Evolutionary conservation across 2,329 filamentous ascomycete genomes (phyloP).

Genomic region (Fusarium compactum): DNA sequence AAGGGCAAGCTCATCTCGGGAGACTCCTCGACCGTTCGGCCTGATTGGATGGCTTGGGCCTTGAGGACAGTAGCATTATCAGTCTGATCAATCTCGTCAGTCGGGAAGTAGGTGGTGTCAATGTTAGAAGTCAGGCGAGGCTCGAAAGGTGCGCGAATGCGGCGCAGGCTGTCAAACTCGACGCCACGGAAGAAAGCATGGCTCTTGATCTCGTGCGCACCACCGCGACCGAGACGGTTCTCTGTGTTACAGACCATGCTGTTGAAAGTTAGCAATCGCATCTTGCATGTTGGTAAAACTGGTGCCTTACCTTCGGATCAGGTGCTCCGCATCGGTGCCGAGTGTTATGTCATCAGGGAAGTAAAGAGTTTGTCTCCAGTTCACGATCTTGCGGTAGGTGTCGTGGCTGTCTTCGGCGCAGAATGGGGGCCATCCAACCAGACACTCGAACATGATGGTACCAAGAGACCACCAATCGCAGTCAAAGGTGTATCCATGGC

Average conservation of each 20-base stretch:
- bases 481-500: constrained; percentile 94
- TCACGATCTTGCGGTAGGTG: constrained; percentile 99
- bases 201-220: constrained; percentile 90
- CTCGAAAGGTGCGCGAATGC: constrained; percentile 95
- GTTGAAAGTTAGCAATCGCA: constrained; percentile 21
- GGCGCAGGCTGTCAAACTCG: constrained; percentile 90
- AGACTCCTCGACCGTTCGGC: constrained; percentile 77
- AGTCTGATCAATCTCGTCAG: constrained; percentile 97
- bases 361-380: constrained; percentile 95
- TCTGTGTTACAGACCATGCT: constrained; percentile 95
- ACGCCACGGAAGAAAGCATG: constrained; percentile 98
- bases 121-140: constrained; percentile 92
- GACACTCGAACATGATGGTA: constrained; percentile 99
- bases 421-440: constrained; percentile 98
- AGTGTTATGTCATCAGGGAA: constrained; percentile 96
- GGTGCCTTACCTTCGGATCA: constrained; percentile 84
- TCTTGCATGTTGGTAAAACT: neutral
- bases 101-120: constrained; percentile 98
- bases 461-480: constrained; percentile 99
- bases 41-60: constrained; percentile 81
- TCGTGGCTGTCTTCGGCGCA: constrained; percentile 98
- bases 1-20: constrained; percentile 95
- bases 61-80: constrained; percentile 90
- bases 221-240: constrained; percentile 87
- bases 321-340: constrained; percentile 87